Base-by-base conservation (phyloP, 257 asterid species). In the Pogostemon cablin region DNA sequence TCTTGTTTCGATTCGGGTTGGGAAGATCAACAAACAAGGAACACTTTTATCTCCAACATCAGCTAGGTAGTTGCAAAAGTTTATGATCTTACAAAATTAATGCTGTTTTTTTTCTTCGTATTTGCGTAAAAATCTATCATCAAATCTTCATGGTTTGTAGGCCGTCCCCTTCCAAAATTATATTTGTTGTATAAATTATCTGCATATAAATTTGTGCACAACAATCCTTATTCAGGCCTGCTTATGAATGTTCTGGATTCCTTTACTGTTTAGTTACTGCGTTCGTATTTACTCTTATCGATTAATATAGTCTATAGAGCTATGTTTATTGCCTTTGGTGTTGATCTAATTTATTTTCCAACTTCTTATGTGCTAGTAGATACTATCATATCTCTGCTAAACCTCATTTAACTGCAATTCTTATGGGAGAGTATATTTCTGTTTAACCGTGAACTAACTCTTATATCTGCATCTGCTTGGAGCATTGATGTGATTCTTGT, bases 1-100 rank as follows among this genome's bases (percentile, higher is more conserved):
- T 47, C 88, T 92, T 42, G 97, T 92, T 68, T 88, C 98, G 41
- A 72, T 92, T 75, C 96, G 98, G 1, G 96, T 90, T 43, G 98
- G 97, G 68, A 92, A 80, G 89, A 86, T 92, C 74, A 71, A 68
- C 76, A 88, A 88, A 83, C 88, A 83, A 70, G 93, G 96, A 75
- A 75, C 81, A 7, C 75, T 86, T 62, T 61, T 92, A 74, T 86
- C 89, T 73, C 98, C 97, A 53, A 84, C 98, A 55, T 60, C 89
- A 59, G 70, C 78, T 70, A 92, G 98, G 98, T 92, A 80, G 78
- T 83, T 69, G 70, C 77, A 55, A 7, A 37, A 4, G 62, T 44
- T 75, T 12, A 12, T n/a, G 32, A 52, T 57, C 20, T 40, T 69
- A 35, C 43, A 11, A 17, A 7, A 47, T 44, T 48, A 1, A 17